Base-by-base conservation (phyloP, 202 grass and related monocot species). In the Schoenoplectus tabernaemontani region DNA sequence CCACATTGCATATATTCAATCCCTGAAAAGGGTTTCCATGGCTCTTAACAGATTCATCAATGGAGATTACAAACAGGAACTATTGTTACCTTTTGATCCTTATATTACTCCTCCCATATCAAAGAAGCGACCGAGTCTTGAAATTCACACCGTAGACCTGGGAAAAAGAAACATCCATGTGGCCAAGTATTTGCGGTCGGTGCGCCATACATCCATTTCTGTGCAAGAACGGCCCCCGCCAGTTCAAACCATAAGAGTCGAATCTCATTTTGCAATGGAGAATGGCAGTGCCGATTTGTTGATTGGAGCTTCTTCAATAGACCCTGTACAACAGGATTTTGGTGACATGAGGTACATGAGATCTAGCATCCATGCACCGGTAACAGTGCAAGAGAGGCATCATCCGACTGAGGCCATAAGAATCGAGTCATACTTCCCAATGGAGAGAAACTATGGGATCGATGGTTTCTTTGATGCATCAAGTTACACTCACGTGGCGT, bases 1-100 rank as follows among this genome's bases (percentile, higher is more conserved):
- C 4, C 96, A 99, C 78, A 85, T 99, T 36, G 86, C 92, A 57
- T 99, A 99, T 84, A 88, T 95, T 19, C 90, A 89, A 24, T 95
- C 96, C 39, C 26, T 99, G 76, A 96, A 88, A 79, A 85, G 85
- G 43, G 92, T 99, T 42, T 95, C 96, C 0, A 79, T 73, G 80
- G 92, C 96, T 56, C 92, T 99, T 53, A 62, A 86, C 47, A 72
- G 60, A 79, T 99, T 91, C 33, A 86, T 99, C 56, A 87, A 86
- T 10, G 90, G n/a, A 70, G 88, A 96, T 89, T 90, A 86, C 60
- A 87, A 82, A 30, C 85, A 84, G 62, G 92, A 96, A 30, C 82
- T 91, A 5, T 93, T 90, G 39, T 83, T 91, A 59, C 51, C 90
- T 69, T 92, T 91, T 54, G 84, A 90, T 66, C 91, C 91, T 81